Percentiles rank a stretch among this genome's conserved stretches.
Conservation (phyloP, 2,329 filamentous ascomycete genomes). For the Epichloe scottii region DNA sequence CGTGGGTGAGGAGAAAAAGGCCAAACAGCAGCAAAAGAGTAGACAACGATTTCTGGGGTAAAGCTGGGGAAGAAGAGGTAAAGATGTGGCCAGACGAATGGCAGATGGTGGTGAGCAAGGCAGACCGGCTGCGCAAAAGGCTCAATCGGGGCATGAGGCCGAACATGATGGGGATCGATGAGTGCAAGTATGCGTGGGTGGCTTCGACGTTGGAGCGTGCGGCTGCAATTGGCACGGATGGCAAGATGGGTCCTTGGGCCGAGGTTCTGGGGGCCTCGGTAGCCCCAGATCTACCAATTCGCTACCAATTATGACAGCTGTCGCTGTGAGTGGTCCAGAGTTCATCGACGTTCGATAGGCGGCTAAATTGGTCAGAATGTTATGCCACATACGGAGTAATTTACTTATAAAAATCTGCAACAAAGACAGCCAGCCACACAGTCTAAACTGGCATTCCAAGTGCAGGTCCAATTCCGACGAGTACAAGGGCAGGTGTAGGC, state of each 20-base stretch:
- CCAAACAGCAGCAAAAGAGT: neutral
- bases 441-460: too few relatives aligned
- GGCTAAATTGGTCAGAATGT: too few relatives aligned
- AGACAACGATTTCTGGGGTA: neutral
- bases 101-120: conserved; percentile 3
- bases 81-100: neutral
- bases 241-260: conserved; percentile 1
- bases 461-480: too few relatives aligned
- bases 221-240: neutral
- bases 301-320: neutral
- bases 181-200: neutral
- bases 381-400: too few relatives aligned
- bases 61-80: neutral
- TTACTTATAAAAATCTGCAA: too few relatives aligned
- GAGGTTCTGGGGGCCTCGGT: conserved; percentile 11
- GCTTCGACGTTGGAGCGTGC: neutral
- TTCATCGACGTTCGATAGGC: neutral
- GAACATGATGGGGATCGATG: neutral
- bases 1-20: conserved; percentile 1
- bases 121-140: conserved; percentile 2
- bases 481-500: too few relatives aligned
- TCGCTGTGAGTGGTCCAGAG: conserved; percentile 1
- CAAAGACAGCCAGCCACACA: too few relatives aligned
- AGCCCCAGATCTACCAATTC: conserved; percentile 7
- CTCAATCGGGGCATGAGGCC: conserved; percentile 7